Evolutionary conservation across 2,329 filamentous ascomycete species (phyloP).

Genomic region (Lecanicillium sp.): DNA sequence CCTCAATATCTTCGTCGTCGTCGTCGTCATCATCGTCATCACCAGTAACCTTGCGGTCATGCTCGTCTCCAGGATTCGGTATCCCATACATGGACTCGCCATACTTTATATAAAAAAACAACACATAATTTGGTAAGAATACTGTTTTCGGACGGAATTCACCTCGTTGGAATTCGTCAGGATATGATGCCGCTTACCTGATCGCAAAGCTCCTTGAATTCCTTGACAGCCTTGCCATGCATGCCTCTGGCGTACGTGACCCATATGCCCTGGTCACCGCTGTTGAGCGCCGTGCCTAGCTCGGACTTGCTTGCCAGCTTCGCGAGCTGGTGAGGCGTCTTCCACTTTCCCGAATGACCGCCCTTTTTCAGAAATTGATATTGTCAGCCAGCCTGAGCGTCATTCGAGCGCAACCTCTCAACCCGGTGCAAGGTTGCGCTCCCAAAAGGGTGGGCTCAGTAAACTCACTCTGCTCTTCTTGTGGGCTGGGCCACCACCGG

Average conservation of each 20-base stretch:
- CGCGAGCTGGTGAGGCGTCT: slow-evolving; percentile 49
- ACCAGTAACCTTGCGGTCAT: slow-evolving; percentile 20
- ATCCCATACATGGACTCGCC: slow-evolving; percentile 54
- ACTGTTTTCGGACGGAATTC: no score
- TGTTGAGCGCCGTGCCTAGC: slow-evolving; percentile 44
- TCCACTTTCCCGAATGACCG: slow-evolving; percentile 51
- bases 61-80: slow-evolving; percentile 22
- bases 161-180: no score
- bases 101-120: slow-evolving; percentile 39
- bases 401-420: no score
- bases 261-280: slow-evolving; percentile 70
- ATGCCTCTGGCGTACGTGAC: slow-evolving; percentile 67
- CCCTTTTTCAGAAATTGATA: neutral
- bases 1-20: slow-evolving; percentile 59
- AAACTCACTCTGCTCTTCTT: slow-evolving; percentile 35
- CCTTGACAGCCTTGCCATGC: slow-evolving; percentile 60
- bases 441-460: neutral
- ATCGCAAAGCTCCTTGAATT: slow-evolving; percentile 59
- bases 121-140: no score
- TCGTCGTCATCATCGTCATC: slow-evolving; percentile 32
- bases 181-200: slow-evolving; percentile 38
- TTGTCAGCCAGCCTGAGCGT: neutral
- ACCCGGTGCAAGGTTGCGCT: slow-evolving; percentile 1
- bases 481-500: slow-evolving; percentile 15
- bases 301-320: slow-evolving; percentile 36